phyloP scores from a whole-genome alignment of 192 early-diverging fungal species.

The Backusella tuberculispora region DNA sequence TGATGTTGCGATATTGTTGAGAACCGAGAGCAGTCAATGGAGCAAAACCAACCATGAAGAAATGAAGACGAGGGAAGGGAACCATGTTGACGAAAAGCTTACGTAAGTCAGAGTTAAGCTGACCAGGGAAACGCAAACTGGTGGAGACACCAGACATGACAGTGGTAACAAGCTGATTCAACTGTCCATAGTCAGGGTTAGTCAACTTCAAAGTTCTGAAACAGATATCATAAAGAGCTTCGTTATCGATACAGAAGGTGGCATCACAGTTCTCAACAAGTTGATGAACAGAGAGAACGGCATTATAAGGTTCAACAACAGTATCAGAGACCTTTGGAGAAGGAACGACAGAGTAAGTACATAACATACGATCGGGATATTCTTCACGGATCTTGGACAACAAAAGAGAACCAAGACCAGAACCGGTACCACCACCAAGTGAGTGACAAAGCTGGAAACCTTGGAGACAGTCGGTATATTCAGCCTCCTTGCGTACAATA shows the following conservation, averaged over 20 bases:
- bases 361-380: conserved; percentile 75
- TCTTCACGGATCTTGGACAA: conserved; percentile 78
- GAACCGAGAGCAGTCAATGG: conserved; percentile 78
- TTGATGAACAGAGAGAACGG: conserved; percentile 95
- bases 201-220: conserved; percentile 95
- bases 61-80: conserved; percentile 93
- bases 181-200: conserved; percentile 88
- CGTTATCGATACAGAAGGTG: conserved; percentile 99
- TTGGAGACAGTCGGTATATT: conserved; percentile 67
- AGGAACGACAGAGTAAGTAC: conserved; percentile 76
- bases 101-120: conserved; percentile 89
- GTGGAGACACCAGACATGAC: conserved; percentile 98
- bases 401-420: conserved; percentile 72
- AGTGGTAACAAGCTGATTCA: conserved; percentile 94
- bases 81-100: conserved; percentile 90
- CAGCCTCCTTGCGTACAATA: conserved; percentile 67
- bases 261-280: conserved; percentile 99
- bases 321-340: conserved; percentile 84
- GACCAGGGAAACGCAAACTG: conserved; percentile 98
- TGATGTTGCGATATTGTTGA: conserved; percentile 74
- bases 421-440: conserved; percentile 74
- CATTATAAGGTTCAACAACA: conserved; percentile 99
- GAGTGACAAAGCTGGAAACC: conserved; percentile 80
- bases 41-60: conserved; percentile 91
- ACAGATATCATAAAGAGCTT: conserved; percentile 99